phyloP scores from a whole-genome alignment of 2,329 filamentous ascomycete genomes.

The Aaosphaeria arxii region DNA sequence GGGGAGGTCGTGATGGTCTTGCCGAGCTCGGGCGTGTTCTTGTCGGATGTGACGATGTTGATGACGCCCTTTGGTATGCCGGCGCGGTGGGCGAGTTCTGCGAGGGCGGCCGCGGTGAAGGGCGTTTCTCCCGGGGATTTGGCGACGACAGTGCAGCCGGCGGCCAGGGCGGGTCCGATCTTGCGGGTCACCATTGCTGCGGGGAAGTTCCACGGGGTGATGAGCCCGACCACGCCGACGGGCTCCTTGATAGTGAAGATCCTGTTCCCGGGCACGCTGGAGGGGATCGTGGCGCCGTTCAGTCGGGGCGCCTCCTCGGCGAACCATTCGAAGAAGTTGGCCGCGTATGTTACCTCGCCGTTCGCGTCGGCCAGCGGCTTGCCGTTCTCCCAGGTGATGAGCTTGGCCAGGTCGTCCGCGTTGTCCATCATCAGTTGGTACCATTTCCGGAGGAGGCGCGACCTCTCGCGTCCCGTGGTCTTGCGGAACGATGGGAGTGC shows the following conservation, averaged over 20 bases:
- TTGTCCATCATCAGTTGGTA: constrained; percentile 78
- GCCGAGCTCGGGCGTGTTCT: constrained; percentile 79
- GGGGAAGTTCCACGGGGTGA: constrained; percentile 85
- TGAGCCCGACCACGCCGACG: constrained; percentile 77
- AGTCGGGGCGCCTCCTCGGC: constrained; percentile 37
- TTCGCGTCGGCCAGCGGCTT: constrained; percentile 65
- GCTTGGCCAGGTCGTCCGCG: constrained; percentile 72
- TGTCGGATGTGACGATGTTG: constrained; percentile 77
- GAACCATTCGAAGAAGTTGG: constrained; percentile 43
- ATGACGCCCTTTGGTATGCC: constrained; percentile 89
- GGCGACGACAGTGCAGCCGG: constrained; percentile 90
- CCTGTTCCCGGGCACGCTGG: constrained; percentile 67
- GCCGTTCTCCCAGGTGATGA: constrained; percentile 89
- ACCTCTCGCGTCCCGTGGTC: constrained; percentile 70
- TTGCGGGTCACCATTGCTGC: constrained; percentile 51
- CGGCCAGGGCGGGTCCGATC: constrained; percentile 69
- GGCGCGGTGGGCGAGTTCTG: constrained; percentile 80
- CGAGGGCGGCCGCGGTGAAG: constrained; percentile 82
- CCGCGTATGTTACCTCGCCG: constrained; percentile 39
- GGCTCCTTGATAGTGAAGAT: constrained; percentile 79
- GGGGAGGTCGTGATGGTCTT: constrained; percentile 72
- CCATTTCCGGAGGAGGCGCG: constrained; percentile 74
- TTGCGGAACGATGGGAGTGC: constrained; percentile 71
- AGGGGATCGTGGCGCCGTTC: constrained; percentile 68
- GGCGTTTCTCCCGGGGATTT: constrained; percentile 93